phyloP scores from a whole-genome alignment of 2,329 filamentous ascomycete species.

The Emergomyces orientalis region DNA sequence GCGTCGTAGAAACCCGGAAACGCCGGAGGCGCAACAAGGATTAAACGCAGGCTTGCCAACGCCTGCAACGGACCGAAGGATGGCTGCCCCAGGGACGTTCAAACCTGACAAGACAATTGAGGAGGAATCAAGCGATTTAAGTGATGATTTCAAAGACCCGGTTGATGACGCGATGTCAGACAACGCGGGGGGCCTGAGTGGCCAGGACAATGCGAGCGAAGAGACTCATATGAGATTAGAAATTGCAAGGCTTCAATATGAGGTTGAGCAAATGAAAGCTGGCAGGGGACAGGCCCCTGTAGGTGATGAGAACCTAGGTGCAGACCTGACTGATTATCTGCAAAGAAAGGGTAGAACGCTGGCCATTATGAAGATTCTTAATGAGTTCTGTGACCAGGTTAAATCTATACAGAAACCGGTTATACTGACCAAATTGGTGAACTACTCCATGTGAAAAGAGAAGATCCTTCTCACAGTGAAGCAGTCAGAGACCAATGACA shows the following conservation, averaged over 20 bases:
- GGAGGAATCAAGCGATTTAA: background rate
- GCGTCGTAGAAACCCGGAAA: background rate
- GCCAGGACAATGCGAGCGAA: background rate
- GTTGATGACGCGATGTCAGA: background rate
- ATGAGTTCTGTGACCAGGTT: background rate
- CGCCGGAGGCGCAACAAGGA: background rate
- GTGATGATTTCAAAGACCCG: background rate
- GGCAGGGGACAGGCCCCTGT: background rate
- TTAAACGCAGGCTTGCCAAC: no score
- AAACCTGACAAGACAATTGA: no score
- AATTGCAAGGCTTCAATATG: background rate
- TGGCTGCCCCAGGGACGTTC: no score
- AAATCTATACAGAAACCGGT: background rate
- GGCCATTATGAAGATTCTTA: background rate
- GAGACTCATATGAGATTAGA: background rate
- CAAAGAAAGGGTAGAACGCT: background rate
- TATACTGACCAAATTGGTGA: background rate
- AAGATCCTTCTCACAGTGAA: background rate
- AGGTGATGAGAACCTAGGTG: background rate
- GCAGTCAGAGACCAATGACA: background rate
- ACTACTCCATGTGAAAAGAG: background rate
- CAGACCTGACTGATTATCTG: background rate
- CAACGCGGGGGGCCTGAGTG: background rate
- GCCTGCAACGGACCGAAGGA: no score
- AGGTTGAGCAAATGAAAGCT: background rate